Conservation (phyloP, 176 grass and related monocot species). For the Eleusine coracana region DNA sequence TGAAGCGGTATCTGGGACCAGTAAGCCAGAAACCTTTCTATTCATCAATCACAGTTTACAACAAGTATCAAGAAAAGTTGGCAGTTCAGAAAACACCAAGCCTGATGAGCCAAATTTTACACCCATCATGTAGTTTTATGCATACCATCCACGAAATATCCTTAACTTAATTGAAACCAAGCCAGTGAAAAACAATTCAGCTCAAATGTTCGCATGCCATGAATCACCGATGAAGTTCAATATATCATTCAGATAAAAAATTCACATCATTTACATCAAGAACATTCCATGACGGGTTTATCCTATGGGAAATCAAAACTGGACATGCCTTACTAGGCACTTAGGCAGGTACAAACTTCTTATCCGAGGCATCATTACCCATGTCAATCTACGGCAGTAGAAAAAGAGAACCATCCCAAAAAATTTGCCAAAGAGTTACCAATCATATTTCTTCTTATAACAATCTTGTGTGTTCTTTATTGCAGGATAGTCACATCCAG, state of each 20-base stretch:
- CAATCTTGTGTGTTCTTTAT: not conserved
- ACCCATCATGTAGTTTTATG: not conserved
- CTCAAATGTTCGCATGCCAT: not conserved
- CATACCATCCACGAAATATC: not conserved
- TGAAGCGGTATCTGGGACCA: not conserved
- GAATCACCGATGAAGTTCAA: not conserved
- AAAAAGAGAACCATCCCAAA: not conserved
- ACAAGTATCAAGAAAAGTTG: too few relatives aligned
- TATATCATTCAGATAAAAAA: not conserved
- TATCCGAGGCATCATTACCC: slow-evolving; percentile 4
- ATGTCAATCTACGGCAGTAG: not conserved
- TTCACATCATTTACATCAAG: not conserved
- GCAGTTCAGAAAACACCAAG: too few relatives aligned
- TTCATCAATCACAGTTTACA: not conserved
- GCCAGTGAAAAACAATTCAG: not conserved
- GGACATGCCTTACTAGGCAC: not conserved
- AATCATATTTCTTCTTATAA: slow-evolving; percentile 1
- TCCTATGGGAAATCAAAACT: not conserved
- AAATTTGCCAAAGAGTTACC: not conserved
- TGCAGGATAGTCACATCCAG: not conserved
- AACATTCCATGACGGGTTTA: not conserved
- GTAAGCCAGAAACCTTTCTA: too few relatives aligned
- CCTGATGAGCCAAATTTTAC: too few relatives aligned
- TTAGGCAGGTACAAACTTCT: not conserved
- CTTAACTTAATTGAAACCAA: not conserved